These are phyloP conservation scores for Paramecium octaurelia DNA, from an alignment of 73 alveolate genomes.

Conservation along the genomic window DNA sequence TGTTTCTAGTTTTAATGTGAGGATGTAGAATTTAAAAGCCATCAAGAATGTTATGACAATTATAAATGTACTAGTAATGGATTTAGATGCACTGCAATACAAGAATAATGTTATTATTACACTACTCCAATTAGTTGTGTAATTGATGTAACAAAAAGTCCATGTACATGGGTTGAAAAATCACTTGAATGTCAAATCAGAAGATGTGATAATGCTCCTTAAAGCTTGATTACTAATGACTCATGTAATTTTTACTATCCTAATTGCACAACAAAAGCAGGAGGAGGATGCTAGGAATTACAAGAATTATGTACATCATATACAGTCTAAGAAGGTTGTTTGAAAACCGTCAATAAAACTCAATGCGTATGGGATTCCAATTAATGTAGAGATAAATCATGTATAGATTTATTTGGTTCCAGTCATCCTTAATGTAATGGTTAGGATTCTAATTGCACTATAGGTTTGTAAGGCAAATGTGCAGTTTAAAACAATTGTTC, in stretches of 20 bases:
- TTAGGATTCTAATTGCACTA: background rate
- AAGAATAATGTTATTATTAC: background rate
- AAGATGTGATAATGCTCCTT: slow-evolving; percentile 28
- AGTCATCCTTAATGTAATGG: background rate
- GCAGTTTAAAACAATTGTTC: background rate
- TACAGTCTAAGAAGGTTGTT: background rate
- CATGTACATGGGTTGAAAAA: background rate
- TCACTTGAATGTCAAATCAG: background rate
- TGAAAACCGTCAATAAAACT: background rate
- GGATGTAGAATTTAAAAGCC: background rate
- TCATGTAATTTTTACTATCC: background rate
- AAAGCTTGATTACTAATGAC: background rate
- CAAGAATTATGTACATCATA: background rate
- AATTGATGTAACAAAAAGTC: background rate
- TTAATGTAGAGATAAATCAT: background rate
- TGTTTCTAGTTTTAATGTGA: background rate
- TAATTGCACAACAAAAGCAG: background rate
- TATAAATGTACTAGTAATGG: background rate
- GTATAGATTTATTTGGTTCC: background rate
- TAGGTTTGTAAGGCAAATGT: background rate
- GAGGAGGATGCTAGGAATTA: background rate
- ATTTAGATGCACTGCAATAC: background rate
- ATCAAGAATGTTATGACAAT: background rate
- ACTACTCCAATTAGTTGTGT: background rate
- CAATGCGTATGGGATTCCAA: background rate